A percentile compares a stretch with the other conserved stretches of the same genome.
phyloP scores from a whole-genome alignment of 768 basidiomycete species.

The Sporobolomyces phaffii region DNA sequence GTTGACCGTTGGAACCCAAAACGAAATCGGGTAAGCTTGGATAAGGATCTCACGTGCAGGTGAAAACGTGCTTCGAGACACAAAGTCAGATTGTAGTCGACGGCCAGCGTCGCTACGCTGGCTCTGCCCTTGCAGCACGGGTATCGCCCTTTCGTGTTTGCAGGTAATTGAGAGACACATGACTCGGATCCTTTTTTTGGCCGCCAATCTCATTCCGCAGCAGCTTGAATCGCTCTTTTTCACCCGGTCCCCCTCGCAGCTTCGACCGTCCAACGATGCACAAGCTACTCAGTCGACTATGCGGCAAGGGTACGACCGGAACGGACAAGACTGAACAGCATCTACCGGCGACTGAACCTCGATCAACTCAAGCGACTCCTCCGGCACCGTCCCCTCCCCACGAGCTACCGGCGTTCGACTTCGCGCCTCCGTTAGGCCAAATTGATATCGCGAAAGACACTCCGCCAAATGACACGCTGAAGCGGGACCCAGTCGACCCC shows the following conservation, averaged over 20 bases:
- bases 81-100: too few relatives aligned
- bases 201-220: background rate
- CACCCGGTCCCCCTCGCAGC: background rate
- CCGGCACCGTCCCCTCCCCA: conserved; percentile 6
- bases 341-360: background rate
- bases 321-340: background rate
- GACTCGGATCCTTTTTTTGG: background rate
- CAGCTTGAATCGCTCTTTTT: background rate
- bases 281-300: background rate
- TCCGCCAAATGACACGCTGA: too few relatives aligned
- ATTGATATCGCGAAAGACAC: background rate
- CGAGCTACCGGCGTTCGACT: conserved; percentile 13
- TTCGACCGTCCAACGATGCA: background rate
- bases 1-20: too few relatives aligned
- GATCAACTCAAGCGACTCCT: background rate
- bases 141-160: too few relatives aligned
- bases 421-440: conserved; percentile 5
- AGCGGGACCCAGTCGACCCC: background rate
- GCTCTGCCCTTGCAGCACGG: too few relatives aligned
- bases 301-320: background rate
- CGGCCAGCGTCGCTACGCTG: too few relatives aligned
- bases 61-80: too few relatives aligned
- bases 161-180: too few relatives aligned
- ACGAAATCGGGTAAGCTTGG: too few relatives aligned
- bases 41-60: too few relatives aligned